Percentiles rank a stretch among this genome's conserved stretches.
These are phyloP conservation scores for Clonostachys sp. DNA, from an alignment of 2,329 filamentous ascomycete species.

Conservation along the genomic window DNA sequence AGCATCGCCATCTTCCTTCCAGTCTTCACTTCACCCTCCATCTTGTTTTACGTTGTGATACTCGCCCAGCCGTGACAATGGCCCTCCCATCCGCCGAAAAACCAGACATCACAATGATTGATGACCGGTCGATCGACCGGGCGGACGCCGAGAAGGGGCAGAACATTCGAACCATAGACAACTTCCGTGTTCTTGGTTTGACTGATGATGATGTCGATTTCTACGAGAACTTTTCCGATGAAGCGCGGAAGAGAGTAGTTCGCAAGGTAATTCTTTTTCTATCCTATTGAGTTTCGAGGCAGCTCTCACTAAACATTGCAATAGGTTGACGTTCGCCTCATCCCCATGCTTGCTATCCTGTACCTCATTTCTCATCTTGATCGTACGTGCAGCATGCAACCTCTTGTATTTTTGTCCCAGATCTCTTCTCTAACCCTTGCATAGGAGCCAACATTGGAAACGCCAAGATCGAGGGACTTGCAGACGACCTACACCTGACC, in stretches of 20 bases:
- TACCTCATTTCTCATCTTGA: constrained; percentile 55
- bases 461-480: constrained; percentile 40
- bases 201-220: constrained; percentile 17
- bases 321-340: constrained; percentile 13
- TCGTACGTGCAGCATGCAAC: constrained; percentile 12
- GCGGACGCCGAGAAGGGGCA: constrained; percentile 8
- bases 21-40: too few species aligned
- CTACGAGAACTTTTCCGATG: constrained; percentile 13
- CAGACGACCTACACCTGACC: constrained; percentile 36
- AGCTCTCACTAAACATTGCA: background rate
- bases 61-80: background rate
- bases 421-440: background rate
- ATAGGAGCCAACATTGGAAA: constrained; percentile 39
- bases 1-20: too few species aligned
- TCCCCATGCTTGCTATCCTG: constrained; percentile 49
- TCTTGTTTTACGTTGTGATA: too few species aligned
- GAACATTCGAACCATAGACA: constrained; percentile 14
- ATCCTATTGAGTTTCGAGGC: too few species aligned
- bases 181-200: constrained; percentile 19
- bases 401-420: too few species aligned
- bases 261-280: constrained; percentile 11
- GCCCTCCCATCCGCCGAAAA: background rate
- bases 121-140: background rate
- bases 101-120: constrained; percentile 3
- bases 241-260: constrained; percentile 12